Evolutionary conservation across 768 basidiomycete genomes (phyloP).

Genomic region (Pluteus cervinus): DNA sequence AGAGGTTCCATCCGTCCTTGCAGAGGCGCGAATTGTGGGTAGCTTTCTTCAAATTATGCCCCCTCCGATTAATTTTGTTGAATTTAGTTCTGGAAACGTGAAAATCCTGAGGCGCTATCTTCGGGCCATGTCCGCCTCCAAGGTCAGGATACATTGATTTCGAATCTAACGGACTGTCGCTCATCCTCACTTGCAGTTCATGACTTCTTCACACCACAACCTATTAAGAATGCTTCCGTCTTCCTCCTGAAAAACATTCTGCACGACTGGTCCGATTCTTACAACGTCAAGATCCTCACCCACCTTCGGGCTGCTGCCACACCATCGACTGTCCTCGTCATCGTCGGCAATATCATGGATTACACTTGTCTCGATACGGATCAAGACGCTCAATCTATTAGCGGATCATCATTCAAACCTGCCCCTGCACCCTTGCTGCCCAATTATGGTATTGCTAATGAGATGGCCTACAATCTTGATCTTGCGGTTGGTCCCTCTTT

Average conservation of each 20-base stretch:
- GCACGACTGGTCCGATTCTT: slow-evolving; percentile 33
- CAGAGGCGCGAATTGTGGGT: slow-evolving; percentile 9
- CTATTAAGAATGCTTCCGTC: slow-evolving; percentile 25
- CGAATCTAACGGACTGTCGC: not conserved
- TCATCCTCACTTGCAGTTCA: slow-evolving; percentile 19
- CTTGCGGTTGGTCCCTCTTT: slow-evolving; percentile 21
- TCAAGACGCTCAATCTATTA: no score
- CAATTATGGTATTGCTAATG: slow-evolving; percentile 31
- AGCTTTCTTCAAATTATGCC: not conserved
- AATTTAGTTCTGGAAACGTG: slow-evolving; percentile 6
- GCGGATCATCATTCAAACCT: no score
- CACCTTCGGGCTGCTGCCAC: slow-evolving; percentile 26
- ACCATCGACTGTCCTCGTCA: slow-evolving; percentile 26
- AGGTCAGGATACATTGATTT: slow-evolving; percentile 8
- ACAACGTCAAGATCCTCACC: slow-evolving; percentile 22
- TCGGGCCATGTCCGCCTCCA: slow-evolving; percentile 11
- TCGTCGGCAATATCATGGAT: slow-evolving; percentile 30
- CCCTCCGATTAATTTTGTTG: not conserved
- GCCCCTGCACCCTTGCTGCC: slow-evolving; percentile 30
- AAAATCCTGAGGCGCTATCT: slow-evolving; percentile 12
- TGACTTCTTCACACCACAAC: slow-evolving; percentile 32
- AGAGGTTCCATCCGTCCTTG: slow-evolving; percentile 14
- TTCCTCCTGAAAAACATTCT: slow-evolving; percentile 29
- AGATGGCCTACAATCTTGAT: slow-evolving; percentile 29
- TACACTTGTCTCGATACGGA: slow-evolving; percentile 16